Evolutionary conservation across 768 basidiomycete species (phyloP), one percentile per base, ranked within the genome.

Genomic region (Amanita brunnescens): DNA sequence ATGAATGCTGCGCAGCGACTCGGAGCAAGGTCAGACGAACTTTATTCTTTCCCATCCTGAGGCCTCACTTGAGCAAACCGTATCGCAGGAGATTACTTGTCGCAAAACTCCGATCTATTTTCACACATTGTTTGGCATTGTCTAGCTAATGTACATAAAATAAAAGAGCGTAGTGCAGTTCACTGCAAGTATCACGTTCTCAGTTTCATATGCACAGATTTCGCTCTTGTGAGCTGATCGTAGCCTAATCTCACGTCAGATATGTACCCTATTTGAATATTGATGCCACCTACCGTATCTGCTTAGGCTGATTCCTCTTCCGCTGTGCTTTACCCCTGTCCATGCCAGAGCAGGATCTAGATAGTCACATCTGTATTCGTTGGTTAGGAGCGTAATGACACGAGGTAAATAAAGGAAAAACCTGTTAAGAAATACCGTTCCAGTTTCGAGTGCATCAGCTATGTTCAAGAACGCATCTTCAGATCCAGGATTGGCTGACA

Each of bases 381-480:
- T 51, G 14, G 16, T 30, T 24, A 41, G 14, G 48, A 30, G 13
- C 9, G n/a, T 14, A 44, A 37, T 9, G 26, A 32, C 26, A 21
- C 10, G 20, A 37, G 4, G 47, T 30, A 21, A 33, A 44, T 2
- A 37, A 24, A 30, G 16, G 0, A 44, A 67, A 51, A 58, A 86
- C 78, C 91, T 74, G 67, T 99, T 99, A 61, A 95, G 65, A 67
- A 90, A 98, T 5, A 98, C 92, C 0, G 94, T 99, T 2, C 96
- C 96, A 0, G 87, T 83, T 52, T 94, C 82, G 29, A 98, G 65
- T 55, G 80, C 76, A 45, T 87, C 83, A 6, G 75, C 80, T 21
- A 95, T 70, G 42, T 63, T 66, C 51, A 84, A 59, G 69, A 97
- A 96, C 0, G 78, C 82, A 2, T 66, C 60, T 55, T 87, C 76